These are phyloP conservation scores for Zygotorulaspora mrakii DNA, from an alignment of 1,139 yeast species.

Conservation along the genomic window DNA sequence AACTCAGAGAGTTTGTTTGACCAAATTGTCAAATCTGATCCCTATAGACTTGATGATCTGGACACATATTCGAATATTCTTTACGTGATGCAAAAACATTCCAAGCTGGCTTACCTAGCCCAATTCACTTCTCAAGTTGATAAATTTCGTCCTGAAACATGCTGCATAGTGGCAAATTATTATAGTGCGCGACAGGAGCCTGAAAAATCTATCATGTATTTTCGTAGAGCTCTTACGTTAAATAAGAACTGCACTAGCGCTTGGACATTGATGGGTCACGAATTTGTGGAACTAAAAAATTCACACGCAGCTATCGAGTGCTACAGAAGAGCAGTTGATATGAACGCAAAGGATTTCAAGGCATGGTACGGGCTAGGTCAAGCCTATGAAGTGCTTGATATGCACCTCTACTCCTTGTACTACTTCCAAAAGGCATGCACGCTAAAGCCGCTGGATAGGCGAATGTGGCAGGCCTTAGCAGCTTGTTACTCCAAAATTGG, in stretches of 20 bases:
- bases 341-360: slow-evolving; percentile 82
- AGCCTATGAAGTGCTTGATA: slow-evolving; percentile 93
- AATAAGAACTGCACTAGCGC: slow-evolving; percentile 83
- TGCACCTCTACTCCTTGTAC: slow-evolving; percentile 88
- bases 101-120: slow-evolving; percentile 82
- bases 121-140: slow-evolving; percentile 82
- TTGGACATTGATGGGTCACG: slow-evolving; percentile 99
- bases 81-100: slow-evolving; percentile 86
- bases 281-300: slow-evolving; percentile 91
- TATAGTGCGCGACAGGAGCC: slow-evolving; percentile 91
- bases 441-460: slow-evolving; percentile 79
- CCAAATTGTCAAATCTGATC: slow-evolving; percentile 68
- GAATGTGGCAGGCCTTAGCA: slow-evolving; percentile 97
- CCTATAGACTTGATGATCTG: slow-evolving; percentile 82
- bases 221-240: slow-evolving; percentile 79
- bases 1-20: slow-evolving; percentile 81
- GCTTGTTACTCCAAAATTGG: slow-evolving; percentile 81
- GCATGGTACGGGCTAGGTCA: slow-evolving; percentile 99
- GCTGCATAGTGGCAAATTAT: slow-evolving; percentile 91
- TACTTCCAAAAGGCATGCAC: slow-evolving; percentile 91
- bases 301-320: slow-evolving; percentile 97
- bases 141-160: slow-evolving; percentile 88
- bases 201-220: slow-evolving; percentile 90
- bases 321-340: slow-evolving; percentile 85
- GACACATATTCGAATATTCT: slow-evolving; percentile 90